Evolutionary conservation across 768 basidiomycete species (phyloP).

Genomic region (Filobasidium wieringae): DNA sequence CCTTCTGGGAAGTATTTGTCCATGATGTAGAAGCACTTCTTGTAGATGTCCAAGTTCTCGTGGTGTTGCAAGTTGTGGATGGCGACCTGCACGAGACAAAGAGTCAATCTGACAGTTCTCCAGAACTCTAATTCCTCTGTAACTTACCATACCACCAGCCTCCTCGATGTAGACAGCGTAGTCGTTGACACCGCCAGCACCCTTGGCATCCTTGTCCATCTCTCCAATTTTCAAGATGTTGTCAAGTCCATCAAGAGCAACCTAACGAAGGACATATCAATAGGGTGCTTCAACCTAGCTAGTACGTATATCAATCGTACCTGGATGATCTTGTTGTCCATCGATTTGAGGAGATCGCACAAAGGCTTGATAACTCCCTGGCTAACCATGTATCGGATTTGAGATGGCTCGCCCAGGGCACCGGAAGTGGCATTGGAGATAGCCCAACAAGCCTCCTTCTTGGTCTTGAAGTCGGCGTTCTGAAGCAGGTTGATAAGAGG

Average conservation of each 20-base stretch:
- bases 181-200: constrained; percentile 73
- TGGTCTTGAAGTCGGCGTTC: constrained; percentile 97
- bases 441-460: constrained; percentile 99
- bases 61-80: constrained; percentile 99
- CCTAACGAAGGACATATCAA: constrained; percentile 43
- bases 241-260: constrained; percentile 93
- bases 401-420: constrained; percentile 85
- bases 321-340: constrained; percentile 98
- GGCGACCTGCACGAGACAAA: constrained; percentile 38
- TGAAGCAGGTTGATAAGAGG: constrained; percentile 96
- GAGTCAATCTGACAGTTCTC: not conserved
- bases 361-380: constrained; percentile 99
- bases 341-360: constrained; percentile 88
- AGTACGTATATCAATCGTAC: constrained; percentile 3
- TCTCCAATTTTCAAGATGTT: constrained; percentile 98
- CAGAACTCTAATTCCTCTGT: not conserved
- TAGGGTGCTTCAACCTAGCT: not conserved
- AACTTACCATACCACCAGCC: constrained; percentile 82
- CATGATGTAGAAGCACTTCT: constrained; percentile 89
- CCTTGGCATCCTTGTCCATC: constrained; percentile 71
- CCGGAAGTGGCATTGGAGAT: constrained; percentile 98
- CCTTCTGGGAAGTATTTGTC: constrained; percentile 78
- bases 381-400: constrained; percentile 93
- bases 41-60: constrained; percentile 98
- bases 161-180: constrained; percentile 94